phyloP scores from a whole-genome alignment of 108 stramenopile species.

The Pseudonitzschia multiseries region DNA sequence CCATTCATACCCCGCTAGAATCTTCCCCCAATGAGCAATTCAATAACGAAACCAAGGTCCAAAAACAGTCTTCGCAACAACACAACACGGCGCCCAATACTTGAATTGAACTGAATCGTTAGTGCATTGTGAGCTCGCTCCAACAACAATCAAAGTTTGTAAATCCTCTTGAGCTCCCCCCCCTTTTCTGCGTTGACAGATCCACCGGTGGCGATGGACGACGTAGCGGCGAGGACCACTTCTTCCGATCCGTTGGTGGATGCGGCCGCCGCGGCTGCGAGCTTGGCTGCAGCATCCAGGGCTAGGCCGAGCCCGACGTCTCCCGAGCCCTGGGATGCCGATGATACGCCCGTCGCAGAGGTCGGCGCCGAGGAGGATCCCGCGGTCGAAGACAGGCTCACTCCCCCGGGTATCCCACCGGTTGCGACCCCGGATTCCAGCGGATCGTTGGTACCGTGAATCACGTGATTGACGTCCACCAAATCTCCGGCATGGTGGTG shows the following conservation, averaged over 20 bases:
- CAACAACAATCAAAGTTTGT: background rate
- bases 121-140: background rate
- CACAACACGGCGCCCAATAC: too few species aligned
- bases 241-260: slow-evolving; percentile 15
- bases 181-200: background rate
- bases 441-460: background rate
- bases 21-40: too few species aligned
- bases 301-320: slow-evolving; percentile 27
- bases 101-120: too few species aligned
- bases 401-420: background rate
- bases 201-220: background rate
- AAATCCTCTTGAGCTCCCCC: background rate
- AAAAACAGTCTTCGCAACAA: too few species aligned
- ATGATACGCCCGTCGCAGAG: background rate
- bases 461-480: background rate
- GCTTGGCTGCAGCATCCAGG: slow-evolving; percentile 59
- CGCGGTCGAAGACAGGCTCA: background rate
- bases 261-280: slow-evolving; percentile 44
- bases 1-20: too few species aligned
- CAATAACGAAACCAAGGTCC: too few species aligned
- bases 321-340: background rate
- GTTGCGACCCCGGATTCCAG: background rate
- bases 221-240: slow-evolving; percentile 29
- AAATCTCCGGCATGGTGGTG: background rate
- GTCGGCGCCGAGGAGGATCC: background rate